These are phyloP conservation scores for Fusarium dimerum DNA, from an alignment of 2,329 filamentous ascomycete genomes.

Conservation along the genomic window DNA sequence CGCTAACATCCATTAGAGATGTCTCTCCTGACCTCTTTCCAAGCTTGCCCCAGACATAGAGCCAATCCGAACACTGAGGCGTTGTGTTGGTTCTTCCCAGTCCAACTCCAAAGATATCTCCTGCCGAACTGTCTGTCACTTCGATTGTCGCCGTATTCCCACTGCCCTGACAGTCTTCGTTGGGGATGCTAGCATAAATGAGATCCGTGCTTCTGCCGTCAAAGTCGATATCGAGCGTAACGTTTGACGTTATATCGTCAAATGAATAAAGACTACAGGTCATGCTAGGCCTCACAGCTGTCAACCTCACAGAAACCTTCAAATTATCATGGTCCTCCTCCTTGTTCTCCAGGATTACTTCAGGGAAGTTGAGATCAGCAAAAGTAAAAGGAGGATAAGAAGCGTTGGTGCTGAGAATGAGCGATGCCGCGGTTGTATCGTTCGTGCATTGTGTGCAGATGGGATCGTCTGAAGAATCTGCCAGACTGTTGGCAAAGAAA, in stretches of 20 bases:
- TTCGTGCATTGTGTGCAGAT: constrained; percentile 25
- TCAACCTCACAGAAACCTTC: constrained; percentile 28
- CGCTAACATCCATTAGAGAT: constrained; percentile 33
- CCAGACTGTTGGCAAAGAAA: constrained; percentile 32
- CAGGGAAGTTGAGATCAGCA: constrained; percentile 32
- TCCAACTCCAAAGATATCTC: constrained; percentile 20
- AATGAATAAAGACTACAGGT: constrained; percentile 20
- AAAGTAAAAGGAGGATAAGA: constrained; percentile 40
- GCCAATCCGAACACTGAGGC: constrained; percentile 33
- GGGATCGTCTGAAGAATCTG: constrained; percentile 23
- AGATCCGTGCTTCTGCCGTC: constrained; percentile 20
- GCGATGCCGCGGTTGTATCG: constrained; percentile 35
- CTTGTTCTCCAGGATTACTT: constrained; percentile 19
- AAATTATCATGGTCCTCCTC: constrained; percentile 3
- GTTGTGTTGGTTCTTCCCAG: constrained; percentile 19
- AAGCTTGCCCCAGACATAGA: constrained; percentile 39
- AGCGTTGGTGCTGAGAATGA: constrained; percentile 37
- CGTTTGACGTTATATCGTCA: constrained; percentile 26
- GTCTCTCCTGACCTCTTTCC: constrained; percentile 22
- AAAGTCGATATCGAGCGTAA: constrained; percentile 21
- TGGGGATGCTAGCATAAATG: constrained; percentile 23
- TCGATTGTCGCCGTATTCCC: constrained; percentile 21
- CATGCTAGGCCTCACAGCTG: constrained; percentile 35
- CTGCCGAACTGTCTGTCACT: constrained; percentile 6
- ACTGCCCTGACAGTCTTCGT: constrained; percentile 20